Base-by-base conservation (phyloP, 768 basidiomycete species). In the Hirschioporus abietinus region DNA sequence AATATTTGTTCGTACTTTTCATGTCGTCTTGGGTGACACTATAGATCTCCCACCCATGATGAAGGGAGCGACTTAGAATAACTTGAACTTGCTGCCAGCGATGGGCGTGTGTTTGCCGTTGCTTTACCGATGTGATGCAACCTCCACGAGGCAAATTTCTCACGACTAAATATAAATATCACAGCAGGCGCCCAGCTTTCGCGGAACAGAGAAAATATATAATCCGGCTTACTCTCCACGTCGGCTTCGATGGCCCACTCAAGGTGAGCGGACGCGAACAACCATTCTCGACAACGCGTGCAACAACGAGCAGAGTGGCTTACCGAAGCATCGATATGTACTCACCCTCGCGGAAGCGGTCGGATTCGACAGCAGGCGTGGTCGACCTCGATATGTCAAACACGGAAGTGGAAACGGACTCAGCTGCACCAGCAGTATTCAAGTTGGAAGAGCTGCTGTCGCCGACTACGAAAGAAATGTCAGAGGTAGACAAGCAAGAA, bases 401-500 rank as follows among this genome's bases (percentile, higher is more conserved):
- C 12, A 52, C 42, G 12, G 42, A 52, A 52, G 42, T 52, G 12
- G 42, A 52, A 52, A 20, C 42, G 12, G 12, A 52, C 12, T 12
- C 42, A 20, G 42, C 42, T 52, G 42, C 42, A 15, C 60, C 64
- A 60, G 64, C 24, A 17, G 52, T 7, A 24, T 72, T n/a, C n/a
- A n/a, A n/a, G n/a, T n/a, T 76, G 17, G 76, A 76, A 60, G 66
- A 67, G 1, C 72, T 76, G 26, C 72, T 77, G n/a, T 77, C 76
- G 1, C 76, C 75, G 1, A 71, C 71, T 0, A 70, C 72, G 10
- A 69, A 67, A 20, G 58, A 86, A 24, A 72, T 84, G 27, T 81
- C 85, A 4, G 83, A 83, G 63, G 83, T 87, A 20, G 89, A 89
- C 69, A 84, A 88, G 70, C 89, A 88, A 69, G 88, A 91, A 26